phyloP scores from a whole-genome alignment of 345 rosid species.

The Acer saccharum region DNA sequence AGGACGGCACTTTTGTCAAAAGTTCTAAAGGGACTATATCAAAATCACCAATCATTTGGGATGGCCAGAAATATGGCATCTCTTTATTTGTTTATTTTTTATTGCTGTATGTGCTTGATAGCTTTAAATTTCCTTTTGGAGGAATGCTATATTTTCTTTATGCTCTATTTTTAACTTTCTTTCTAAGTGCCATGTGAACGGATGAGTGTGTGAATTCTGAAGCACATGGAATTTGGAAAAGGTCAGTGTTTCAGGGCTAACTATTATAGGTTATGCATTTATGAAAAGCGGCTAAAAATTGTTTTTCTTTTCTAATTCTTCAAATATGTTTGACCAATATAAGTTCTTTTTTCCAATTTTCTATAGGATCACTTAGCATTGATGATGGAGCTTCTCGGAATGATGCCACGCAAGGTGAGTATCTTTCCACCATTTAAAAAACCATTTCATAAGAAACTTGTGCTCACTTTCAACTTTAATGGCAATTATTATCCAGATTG shows the following conservation, averaged over 20 bases:
- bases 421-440: slow-evolving; percentile 10
- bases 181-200: background rate
- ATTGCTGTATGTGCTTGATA: background rate
- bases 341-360: slow-evolving; percentile 3
- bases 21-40: background rate
- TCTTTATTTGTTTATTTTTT: background rate
- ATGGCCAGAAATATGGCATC: background rate
- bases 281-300: background rate
- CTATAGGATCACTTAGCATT: slow-evolving; percentile 69
- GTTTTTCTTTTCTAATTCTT: background rate
- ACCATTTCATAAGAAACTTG: background rate
- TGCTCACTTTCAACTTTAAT: slow-evolving; percentile 9
- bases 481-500: slow-evolving; percentile 42
- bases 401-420: slow-evolving; percentile 86
- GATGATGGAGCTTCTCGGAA: slow-evolving; percentile 85
- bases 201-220: background rate
- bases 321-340: background rate
- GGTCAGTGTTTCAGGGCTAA: background rate
- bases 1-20: background rate
- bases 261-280: background rate
- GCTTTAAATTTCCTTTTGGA: background rate
- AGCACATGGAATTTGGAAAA: background rate
- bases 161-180: background rate
- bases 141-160: slow-evolving; percentile 4
- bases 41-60: background rate